phyloP scores from a whole-genome alignment of 257 asterid species.

The Avicennia marina region DNA sequence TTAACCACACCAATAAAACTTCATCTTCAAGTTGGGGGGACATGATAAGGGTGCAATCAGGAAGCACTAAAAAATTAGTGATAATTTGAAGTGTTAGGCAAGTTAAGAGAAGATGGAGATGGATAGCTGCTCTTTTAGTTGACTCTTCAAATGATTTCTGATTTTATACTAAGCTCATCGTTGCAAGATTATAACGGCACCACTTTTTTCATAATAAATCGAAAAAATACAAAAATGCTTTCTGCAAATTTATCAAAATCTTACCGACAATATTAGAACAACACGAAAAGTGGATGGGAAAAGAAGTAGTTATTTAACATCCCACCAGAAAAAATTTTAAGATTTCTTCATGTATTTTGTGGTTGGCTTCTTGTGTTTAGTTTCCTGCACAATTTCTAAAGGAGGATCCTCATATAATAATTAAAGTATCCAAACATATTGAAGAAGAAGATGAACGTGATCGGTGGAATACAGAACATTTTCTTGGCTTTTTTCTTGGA shows the following conservation, averaged over 20 bases:
- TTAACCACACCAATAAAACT: background rate
- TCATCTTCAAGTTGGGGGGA: conserved; percentile 6
- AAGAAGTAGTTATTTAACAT: conserved; percentile 29
- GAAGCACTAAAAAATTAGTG: background rate
- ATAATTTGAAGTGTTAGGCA: conserved; percentile 19
- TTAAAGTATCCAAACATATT: background rate
- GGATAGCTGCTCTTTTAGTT: conserved; percentile 14
- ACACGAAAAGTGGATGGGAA: conserved; percentile 14
- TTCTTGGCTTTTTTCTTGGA: background rate
- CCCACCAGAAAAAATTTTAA: background rate
- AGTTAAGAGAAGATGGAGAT: conserved; percentile 22
- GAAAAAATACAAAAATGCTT: conserved; percentile 11
- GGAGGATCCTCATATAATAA: background rate
- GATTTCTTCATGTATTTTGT: conserved; percentile 7
- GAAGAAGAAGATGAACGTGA: background rate
- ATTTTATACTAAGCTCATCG: background rate
- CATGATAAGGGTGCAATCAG: conserved; percentile 2
- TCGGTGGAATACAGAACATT: too few relatives aligned
- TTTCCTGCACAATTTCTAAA: background rate
- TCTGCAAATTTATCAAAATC: background rate
- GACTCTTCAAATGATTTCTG: background rate
- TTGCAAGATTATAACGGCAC: conserved; percentile 20
- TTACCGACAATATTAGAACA: background rate
- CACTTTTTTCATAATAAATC: background rate
- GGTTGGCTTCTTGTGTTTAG: conserved; percentile 1